Base-by-base conservation (phyloP, 371 early-diverging fungal genomes). In the Mucor saturninus region DNA sequence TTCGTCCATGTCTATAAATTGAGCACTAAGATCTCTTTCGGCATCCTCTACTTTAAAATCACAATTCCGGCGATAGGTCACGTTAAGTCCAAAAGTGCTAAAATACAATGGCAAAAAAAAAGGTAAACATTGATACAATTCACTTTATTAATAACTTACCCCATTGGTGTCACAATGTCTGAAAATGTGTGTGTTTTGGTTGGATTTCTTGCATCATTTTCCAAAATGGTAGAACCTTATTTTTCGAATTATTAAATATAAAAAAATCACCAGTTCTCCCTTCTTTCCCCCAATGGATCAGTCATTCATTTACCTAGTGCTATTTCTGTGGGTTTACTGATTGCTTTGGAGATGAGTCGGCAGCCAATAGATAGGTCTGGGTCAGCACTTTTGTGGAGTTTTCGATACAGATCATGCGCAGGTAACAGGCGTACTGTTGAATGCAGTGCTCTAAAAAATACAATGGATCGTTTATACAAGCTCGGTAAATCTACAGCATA, bases 401-500 rank as follows among this genome's bases (percentile, higher is more conserved):
- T 77, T 8, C 83, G 86, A 57, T 77, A 85, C 8, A 92, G 81
- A 14, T 83, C 69, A 65, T 88, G 85, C 7, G 87, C 78, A 0
- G 97, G 97, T 56, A 96, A 69, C 38, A 94, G 80, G 5, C 92
- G 84, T 55, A 89, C 85, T 64, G 87, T 85, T 11, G 91, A 80
- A 72, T 89, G 92, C 32, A 96, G 72, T 14, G 93, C 86, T 40
- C 95, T 83, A 74, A 96, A 96, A 62, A 94, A 93, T 21, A 91
- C 84, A 57, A 94, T 92, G 5, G 90, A 90, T 51, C 92, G 88
- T 74, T 96, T 96, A 81, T 96, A 96, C 11, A 94, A 82, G 46
- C 88, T 84, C 3, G 93, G 91, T n/a, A 93, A 79, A 37, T 95
- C 94, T 13, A 89, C 86, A 8, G 81, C 72, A 10, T 82, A 80